Evolutionary conservation across 106 monocot genomes (phyloP).

Genomic region (Acorus gramineus): DNA sequence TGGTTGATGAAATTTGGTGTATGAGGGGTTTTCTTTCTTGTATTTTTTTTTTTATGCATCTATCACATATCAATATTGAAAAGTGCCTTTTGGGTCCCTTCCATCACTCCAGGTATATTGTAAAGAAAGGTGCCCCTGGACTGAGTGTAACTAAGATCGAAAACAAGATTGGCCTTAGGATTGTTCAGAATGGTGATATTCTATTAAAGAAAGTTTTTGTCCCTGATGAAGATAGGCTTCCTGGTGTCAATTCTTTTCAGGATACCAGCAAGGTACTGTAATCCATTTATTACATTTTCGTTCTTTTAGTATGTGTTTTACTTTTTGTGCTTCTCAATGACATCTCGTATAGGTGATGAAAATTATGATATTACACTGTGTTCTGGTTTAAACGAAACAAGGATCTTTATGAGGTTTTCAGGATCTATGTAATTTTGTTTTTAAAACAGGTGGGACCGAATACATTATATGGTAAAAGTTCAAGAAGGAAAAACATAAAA

Average conservation of each 20-base stretch:
- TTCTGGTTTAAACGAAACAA: no score
- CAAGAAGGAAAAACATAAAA: no score
- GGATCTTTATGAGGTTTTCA: no score
- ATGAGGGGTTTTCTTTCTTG: no score
- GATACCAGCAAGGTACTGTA: constrained; percentile 75
- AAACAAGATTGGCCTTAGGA: constrained; percentile 90
- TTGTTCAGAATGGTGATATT: constrained; percentile 97
- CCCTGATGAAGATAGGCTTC: constrained; percentile 81
- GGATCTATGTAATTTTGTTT: no score
- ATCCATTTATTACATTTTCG: neutral
- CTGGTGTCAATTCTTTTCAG: constrained; percentile 81
- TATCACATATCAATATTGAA: neutral
- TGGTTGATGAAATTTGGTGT: no score
- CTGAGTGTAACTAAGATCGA: constrained; percentile 76
- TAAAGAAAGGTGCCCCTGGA: constrained; percentile 81
- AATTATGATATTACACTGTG: no score
- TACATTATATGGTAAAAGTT: no score
- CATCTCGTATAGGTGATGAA: no score
- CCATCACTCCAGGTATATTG: constrained; percentile 48
- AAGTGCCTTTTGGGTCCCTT: neutral
- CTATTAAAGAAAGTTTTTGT: constrained; percentile 78
- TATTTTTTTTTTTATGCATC: no score
- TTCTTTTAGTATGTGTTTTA: neutral
- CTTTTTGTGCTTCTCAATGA: no score
- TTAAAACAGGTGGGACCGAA: no score